Evolutionary conservation across 116 monocot species (phyloP), one percentile per base, ranked within the genome.

Genomic region (Iris pallida): DNA sequence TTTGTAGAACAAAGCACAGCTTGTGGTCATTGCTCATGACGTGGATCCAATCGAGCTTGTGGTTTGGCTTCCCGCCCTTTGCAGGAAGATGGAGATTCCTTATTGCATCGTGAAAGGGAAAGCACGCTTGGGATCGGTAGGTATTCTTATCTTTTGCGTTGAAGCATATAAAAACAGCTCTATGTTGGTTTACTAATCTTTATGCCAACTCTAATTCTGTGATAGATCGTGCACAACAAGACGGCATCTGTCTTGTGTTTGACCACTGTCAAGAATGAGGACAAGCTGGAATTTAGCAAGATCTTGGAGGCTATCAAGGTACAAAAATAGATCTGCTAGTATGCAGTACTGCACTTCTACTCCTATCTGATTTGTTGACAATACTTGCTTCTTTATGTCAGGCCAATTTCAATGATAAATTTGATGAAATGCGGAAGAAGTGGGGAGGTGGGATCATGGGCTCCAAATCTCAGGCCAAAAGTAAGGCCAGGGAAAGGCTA

Each of bases 281-380:
- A 91, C 53, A 88, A 88, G 67, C 48, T 91, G 43, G 91, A 91
- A 61, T 92, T 92, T 76, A 92, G 91, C 78, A 88, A 92, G 75
- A 88, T 92, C 63, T 78, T 92, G 70, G 91, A 92, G 64, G 91
- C 91, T 30, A 88, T 92, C 63, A 92, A 91, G 88, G 88, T 84
- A 5, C 55, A 30, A 0, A 69, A 19, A 16, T 30, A 30, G 30
- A 30, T 30, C 30, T 30, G 30, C 30, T 30, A 30, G 30, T 30
- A 30, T 30, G 30, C 30, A 30, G 30, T 30, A 30, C 30, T 30
- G 30, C 30, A 30, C 30, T 30, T 30, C 30, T 30, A 30, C 30
- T 13, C 2, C 20, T 20, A 10, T 58, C 20, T 4, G 30, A 20
- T 20, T 0, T 40, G 2, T 58, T 5, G 1, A 0, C 12, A 8